Evolutionary conservation across 2,329 filamentous ascomycete species (phyloP).

Genomic region (Fusarium longipes): DNA sequence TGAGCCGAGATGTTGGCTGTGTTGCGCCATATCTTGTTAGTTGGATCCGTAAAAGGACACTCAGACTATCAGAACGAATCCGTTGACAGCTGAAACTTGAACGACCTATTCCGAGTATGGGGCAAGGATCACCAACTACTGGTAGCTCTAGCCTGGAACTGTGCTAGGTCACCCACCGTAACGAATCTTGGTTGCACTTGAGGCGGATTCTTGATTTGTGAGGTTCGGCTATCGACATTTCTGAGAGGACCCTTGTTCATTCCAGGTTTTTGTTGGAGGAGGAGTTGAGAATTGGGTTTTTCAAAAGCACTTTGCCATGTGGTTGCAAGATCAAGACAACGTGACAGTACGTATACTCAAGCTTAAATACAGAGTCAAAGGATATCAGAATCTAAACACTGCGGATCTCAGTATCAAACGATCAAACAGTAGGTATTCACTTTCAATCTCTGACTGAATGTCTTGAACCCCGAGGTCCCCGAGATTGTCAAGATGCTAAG

Average conservation of each 20-base stretch:
- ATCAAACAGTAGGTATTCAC: neutral
- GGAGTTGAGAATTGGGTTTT: neutral
- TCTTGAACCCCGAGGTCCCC: conserved; percentile 1
- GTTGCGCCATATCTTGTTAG: neutral
- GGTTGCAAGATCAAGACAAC: neutral
- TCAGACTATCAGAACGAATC: no score
- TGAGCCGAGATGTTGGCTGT: neutral
- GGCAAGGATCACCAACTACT: conserved; percentile 9
- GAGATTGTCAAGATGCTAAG: neutral
- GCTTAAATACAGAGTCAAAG: neutral
- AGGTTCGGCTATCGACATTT: conserved; percentile 3
- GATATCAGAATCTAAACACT: neutral
- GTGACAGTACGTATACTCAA: no score
- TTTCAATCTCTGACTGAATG: neutral
- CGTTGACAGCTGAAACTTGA: conserved; percentile 30
- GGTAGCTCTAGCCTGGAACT: conserved; percentile 1
- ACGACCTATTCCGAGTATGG: neutral
- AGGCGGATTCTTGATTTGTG: conserved; percentile 3
- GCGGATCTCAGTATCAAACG: neutral
- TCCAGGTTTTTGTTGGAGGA: neutral
- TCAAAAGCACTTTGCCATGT: neutral
- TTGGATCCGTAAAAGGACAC: neutral
- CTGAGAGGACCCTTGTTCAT: neutral
- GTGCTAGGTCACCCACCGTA: conserved; percentile 4
- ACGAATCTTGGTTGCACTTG: conserved; percentile 13